Evolutionary conservation across 345 rosid genomes (phyloP).

Genomic region (Garcia nutans): DNA sequence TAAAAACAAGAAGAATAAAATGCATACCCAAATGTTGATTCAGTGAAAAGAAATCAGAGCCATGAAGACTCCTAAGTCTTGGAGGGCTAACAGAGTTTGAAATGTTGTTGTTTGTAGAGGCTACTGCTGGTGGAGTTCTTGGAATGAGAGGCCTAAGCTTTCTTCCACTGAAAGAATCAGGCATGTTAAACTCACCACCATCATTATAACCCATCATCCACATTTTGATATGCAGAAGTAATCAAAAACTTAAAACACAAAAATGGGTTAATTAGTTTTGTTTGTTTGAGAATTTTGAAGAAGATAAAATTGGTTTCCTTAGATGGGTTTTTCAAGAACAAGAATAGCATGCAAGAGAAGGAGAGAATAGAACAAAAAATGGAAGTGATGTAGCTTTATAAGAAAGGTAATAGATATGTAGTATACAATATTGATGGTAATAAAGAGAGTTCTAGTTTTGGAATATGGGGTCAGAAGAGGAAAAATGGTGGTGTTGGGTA

Average conservation of each 20-base stretch:
- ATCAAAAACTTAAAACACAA: not conserved
- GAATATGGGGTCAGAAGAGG: slow-evolving; percentile 7
- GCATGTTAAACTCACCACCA: slow-evolving; percentile 56
- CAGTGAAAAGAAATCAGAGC: slow-evolving; percentile 49
- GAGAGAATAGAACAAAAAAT: not conserved
- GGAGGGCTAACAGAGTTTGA: slow-evolving; percentile 23
- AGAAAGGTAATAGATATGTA: slow-evolving; percentile 25
- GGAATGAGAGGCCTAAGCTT: slow-evolving; percentile 84
- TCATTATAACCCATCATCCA: slow-evolving; percentile 94
- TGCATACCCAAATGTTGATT: slow-evolving; percentile 56
- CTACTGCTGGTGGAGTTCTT: slow-evolving; percentile 42
- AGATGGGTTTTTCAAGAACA: slow-evolving; percentile 17
- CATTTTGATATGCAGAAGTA: slow-evolving; percentile 35
- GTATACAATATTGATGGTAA: slow-evolving; percentile 3
- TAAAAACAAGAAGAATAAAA: slow-evolving; percentile 9
- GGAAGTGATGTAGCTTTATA: slow-evolving; percentile 15
- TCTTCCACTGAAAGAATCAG: slow-evolving; percentile 58
- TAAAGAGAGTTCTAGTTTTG: slow-evolving; percentile 9
- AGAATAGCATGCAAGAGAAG: slow-evolving; percentile 22
- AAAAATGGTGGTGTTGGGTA: slow-evolving; percentile 2
- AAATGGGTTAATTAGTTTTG: not conserved
- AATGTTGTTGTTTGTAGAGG: slow-evolving; percentile 38
- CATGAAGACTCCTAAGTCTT: slow-evolving; percentile 37
- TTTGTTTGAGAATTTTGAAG: not conserved
- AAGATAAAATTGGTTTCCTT: slow-evolving; percentile 1